Percentiles rank a stretch among this genome's conserved stretches.
Evolutionary conservation across 257 asterid genomes (phyloP).

Genomic region (Solanum rostratum): DNA sequence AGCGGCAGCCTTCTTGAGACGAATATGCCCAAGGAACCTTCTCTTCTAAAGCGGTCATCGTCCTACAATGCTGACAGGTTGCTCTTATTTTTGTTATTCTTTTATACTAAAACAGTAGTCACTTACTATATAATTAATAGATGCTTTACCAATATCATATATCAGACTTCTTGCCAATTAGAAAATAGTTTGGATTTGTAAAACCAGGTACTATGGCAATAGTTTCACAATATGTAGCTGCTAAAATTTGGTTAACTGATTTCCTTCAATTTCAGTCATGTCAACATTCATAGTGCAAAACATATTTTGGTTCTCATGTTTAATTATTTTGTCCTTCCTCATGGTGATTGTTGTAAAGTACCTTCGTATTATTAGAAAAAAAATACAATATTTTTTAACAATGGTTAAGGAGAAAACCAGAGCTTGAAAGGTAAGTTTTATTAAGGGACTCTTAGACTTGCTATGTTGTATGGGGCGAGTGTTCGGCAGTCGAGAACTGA

Average conservation of each 20-base stretch:
- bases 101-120: background rate
- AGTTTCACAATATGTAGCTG: background rate
- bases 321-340: background rate
- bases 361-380: background rate
- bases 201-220: background rate
- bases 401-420: background rate
- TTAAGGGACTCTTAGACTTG: too few species aligned
- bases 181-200: background rate
- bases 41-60: conserved; percentile 64
- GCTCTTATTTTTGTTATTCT: background rate
- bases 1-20: conserved; percentile 88
- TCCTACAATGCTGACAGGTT: conserved; percentile 84
- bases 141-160: background rate
- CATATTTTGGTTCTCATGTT: background rate
- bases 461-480: too few species aligned
- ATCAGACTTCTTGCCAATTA: background rate
- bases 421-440: too few species aligned
- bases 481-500: too few species aligned
- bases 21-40: conserved; percentile 44
- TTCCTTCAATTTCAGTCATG: background rate
- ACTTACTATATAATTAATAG: background rate
- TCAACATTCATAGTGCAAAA: background rate
- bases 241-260: background rate
- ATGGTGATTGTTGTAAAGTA: background rate
- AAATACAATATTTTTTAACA: background rate